Percentiles rank a stretch among this genome's conserved stretches.
phyloP scores from a whole-genome alignment of 78 protist species.

The Dictyostelium intermedium region DNA sequence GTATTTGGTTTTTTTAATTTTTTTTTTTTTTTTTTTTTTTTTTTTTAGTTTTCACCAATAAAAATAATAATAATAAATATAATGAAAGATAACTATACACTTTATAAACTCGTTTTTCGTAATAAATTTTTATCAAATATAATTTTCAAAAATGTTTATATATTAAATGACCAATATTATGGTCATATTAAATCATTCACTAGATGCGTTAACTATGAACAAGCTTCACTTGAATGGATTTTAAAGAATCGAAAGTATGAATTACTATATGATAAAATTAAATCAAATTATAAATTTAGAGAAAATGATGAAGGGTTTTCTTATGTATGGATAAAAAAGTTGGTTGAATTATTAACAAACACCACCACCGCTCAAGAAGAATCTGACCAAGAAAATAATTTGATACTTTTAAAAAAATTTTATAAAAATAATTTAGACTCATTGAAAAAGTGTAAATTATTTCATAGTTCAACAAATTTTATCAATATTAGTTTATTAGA shows the following conservation, averaged over 20 bases:
- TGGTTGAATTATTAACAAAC: neutral
- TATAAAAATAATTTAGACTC: neutral
- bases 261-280: neutral
- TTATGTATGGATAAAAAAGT: neutral
- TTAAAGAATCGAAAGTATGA: neutral
- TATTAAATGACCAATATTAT: neutral
- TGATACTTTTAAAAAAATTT: neutral
- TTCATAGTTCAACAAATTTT: neutral
- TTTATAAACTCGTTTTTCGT: neutral
- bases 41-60: too few species aligned
- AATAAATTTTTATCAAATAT: neutral
- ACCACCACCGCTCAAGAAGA: too few species aligned
- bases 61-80: too few species aligned
- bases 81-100: neutral
- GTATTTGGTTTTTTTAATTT: too few species aligned
- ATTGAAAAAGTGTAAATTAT: neutral
- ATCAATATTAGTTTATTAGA: neutral
- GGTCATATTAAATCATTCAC: neutral
- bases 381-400: neutral
- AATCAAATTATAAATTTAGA: neutral
- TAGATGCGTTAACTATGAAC: neutral
- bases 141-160: neutral
- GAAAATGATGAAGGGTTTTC: neutral
- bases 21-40: too few species aligned
- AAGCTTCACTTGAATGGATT: neutral